A percentile compares a stretch with the other conserved stretches of the same genome.
These are phyloP conservation scores for Monosiga brevicollis DNA, from an alignment of 78 protist species.

Conservation along the genomic window DNA sequence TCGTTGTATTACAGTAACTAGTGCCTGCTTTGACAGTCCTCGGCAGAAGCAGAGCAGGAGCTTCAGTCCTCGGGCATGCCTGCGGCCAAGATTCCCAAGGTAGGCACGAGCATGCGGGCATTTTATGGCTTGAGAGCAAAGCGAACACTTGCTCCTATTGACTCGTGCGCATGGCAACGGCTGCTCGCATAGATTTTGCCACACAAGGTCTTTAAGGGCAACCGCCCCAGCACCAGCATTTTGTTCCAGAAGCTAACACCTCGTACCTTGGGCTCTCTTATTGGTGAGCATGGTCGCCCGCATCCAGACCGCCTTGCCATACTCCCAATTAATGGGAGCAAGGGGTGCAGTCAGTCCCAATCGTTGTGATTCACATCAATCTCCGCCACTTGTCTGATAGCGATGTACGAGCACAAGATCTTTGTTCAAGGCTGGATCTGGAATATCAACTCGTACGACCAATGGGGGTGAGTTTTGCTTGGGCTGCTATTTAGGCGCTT, in stretches of 20 bases:
- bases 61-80: background rate
- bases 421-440: conserved; percentile 88
- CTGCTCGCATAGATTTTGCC: conserved; percentile 36
- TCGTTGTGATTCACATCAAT: background rate
- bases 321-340: no score
- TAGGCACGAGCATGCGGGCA: no score
- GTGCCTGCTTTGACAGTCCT: no score
- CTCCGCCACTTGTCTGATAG: background rate
- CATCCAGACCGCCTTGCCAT: background rate
- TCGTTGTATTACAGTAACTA: no score
- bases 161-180: no score
- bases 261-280: conserved; percentile 60
- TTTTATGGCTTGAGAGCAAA: no score
- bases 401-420: conserved; percentile 81
- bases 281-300: conserved; percentile 39
- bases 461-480: conserved; percentile 86
- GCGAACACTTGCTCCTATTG: no score
- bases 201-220: conserved; percentile 83
- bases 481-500: no score
- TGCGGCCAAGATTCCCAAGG: conserved; percentile 14
- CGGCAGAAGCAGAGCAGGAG: conserved; percentile 62
- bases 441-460: conserved; percentile 92
- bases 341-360: no score
- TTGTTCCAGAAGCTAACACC: conserved; percentile 70
- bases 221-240: conserved; percentile 77